A percentile compares a stretch with the other conserved stretches of the same genome.
phyloP scores from a whole-genome alignment of 805 yeast species.

The Candida boleticola region DNA sequence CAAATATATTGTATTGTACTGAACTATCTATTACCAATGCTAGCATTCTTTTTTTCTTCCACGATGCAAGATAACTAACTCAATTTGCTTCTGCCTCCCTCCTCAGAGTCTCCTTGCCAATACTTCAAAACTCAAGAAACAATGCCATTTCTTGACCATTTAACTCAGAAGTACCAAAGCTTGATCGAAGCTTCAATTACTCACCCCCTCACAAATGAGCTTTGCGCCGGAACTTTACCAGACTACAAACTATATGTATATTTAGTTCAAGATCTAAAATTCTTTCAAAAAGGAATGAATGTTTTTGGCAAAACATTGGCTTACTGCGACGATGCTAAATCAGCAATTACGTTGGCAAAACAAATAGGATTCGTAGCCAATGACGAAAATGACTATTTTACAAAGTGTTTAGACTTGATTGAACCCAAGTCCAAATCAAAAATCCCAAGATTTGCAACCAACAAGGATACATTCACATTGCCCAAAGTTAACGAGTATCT shows the following conservation, averaged over 20 bases:
- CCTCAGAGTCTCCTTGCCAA: too few relatives aligned
- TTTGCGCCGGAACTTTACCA: constrained; percentile 45
- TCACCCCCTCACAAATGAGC: constrained; percentile 43
- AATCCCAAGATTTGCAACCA: constrained; percentile 17
- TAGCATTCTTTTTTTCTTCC: too few relatives aligned
- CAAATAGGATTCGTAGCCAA: constrained; percentile 51
- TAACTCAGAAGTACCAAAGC: constrained; percentile 19
- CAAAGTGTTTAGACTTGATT: constrained; percentile 25
- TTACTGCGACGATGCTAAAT: constrained; percentile 35
- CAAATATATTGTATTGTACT: too few relatives aligned
- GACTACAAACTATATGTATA: constrained; percentile 44
- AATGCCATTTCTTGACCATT: constrained; percentile 18
- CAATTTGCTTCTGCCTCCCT: too few relatives aligned
- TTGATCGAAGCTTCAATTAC: constrained; percentile 28
- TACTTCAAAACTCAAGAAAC: too few relatives aligned
- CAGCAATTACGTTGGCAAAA: constrained; percentile 43
- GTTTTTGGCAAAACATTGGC: constrained; percentile 45
- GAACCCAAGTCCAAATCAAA: constrained; percentile 17
- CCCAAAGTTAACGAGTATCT: constrained; percentile 39
- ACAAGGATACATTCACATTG: constrained; percentile 16
- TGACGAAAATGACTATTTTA: constrained; percentile 50
- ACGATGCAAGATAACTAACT: too few relatives aligned
- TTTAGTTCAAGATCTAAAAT: constrained; percentile 48
- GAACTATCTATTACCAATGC: too few relatives aligned
- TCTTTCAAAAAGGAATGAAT: constrained; percentile 42